Base-by-base conservation (phyloP, 2,329 filamentous ascomycete genomes). In the Ceratocystis cubensis region DNA sequence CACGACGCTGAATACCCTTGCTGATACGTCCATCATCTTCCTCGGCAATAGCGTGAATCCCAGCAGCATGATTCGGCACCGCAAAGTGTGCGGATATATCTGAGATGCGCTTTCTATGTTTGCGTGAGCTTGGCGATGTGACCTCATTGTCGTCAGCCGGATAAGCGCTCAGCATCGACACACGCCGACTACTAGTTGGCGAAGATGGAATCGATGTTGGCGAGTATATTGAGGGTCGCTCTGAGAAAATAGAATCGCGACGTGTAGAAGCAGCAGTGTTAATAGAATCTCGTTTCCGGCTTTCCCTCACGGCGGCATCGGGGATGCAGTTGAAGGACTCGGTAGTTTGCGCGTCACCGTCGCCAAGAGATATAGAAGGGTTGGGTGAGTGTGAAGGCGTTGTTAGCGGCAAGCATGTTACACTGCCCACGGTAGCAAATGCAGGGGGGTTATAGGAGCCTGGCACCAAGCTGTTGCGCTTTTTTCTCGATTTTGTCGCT, bases 141-240 rank as follows among this genome's bases (percentile, higher is more conserved):
- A 61, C 25, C 37, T 68, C 67, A 33, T 68, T 44, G 46, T 53
- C 63, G 10, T 53, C 63, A n/a, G 56, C 56, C 30, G 56, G 56
- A 20, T 53, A 64, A 8, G 8, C 33, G 13, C 28, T 65, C 17
- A 68, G 61, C n/a, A 68, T 45, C 25, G 64, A 68, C 61, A 66
- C 65, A 13, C 61, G 67, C 15, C 67, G 50, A 33, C 63, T 68
- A 46, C 91, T 94, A 57, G 81, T 82, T 0, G 94, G 92, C 3
- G 93, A 96, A 71, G 87, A 91, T 1, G 91, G 87, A 1, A 88
- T 81, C 0, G 92, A 96, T 1, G 88, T 90, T 0, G 84, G 75
- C 1, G 83, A 81, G 67, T 88, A 84, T 8, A 88, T 86, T 0
- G 84, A 84, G 33, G 83, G 82, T 61, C 80, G 78, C 59, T 81